phyloP scores from a whole-genome alignment of 1,284 basidiomycete genomes.

The Cryptococcus sp. region DNA sequence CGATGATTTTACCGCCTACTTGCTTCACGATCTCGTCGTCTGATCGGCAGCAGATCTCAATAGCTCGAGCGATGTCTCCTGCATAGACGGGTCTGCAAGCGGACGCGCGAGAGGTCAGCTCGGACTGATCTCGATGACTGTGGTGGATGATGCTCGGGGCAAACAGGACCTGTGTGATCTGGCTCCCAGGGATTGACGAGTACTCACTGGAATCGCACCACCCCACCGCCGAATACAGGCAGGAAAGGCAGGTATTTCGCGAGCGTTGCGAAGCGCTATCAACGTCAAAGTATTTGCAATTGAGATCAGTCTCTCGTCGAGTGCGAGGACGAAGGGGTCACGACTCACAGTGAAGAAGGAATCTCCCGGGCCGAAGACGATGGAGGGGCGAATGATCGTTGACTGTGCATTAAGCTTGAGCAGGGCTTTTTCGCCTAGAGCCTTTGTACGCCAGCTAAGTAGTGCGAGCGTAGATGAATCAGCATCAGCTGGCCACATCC shows the following conservation, averaged over 20 bases:
- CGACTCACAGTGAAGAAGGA: slow-evolving; percentile 65
- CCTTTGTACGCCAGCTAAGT: slow-evolving; percentile 61
- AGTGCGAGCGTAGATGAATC: background rate
- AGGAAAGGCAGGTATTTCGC: slow-evolving; percentile 65
- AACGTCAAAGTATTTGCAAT: background rate
- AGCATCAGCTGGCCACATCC: too few species aligned
- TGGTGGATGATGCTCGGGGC: background rate
- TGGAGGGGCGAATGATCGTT: slow-evolving; percentile 66
- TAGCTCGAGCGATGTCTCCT: slow-evolving; percentile 63
- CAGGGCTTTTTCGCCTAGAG: slow-evolving; percentile 62
- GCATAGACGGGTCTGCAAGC: slow-evolving; percentile 61
- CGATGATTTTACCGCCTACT: slow-evolving; percentile 63
- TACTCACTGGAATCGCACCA: slow-evolving; percentile 61
- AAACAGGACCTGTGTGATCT: background rate
- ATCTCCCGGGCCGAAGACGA: slow-evolving; percentile 72
- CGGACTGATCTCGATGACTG: background rate
- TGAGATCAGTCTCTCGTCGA: background rate
- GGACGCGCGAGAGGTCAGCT: background rate
- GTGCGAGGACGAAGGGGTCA: background rate
- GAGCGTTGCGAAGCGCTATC: slow-evolving; percentile 63
- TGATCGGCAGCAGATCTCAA: slow-evolving; percentile 62
- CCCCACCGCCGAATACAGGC: slow-evolving; percentile 70
- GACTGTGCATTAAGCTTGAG: slow-evolving; percentile 55
- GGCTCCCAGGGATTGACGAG: background rate
- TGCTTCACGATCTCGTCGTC: slow-evolving; percentile 51